Evolutionary conservation across 1,139 yeast species (phyloP), one percentile per base, ranked within the genome.

Genomic region (Hansenula sp.): DNA sequence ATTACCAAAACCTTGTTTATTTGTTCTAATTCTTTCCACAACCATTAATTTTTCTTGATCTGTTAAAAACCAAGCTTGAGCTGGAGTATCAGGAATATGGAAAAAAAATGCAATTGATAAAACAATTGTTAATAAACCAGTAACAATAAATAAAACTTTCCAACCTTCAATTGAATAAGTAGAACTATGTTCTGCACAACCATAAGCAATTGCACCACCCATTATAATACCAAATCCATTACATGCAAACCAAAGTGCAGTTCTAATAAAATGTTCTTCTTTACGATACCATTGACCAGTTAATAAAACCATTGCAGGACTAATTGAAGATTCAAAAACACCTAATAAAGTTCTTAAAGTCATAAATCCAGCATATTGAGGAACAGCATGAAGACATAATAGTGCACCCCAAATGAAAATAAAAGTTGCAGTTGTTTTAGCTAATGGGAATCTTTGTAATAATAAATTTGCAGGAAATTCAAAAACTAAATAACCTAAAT

Each of bases 1-100:
- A 53, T 72, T 74, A 39, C 82, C 83, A 47, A 75, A 74, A 21
- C 84, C 85, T 54, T 67, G 71, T 42, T 68, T 63, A 49, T 69
- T 69, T 9, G 50, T 52, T 40, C 68, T 60, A 62, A 79, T 73
- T 42, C 75, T 65, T 38, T 75, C 72, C 29, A 77, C 67, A 14
- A 71, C 71, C 56, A 73, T 59, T 42, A 69, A 52, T 58, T 71
- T 74, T 47, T 80, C 85, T 33, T 68, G 64, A 12, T 67, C 71
- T 13, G 60, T 61, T 38, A 77, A 62, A 51, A 73, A 71, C 66
- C 73, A 66, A 4, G 78, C 77, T 17, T 59, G 56, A 4, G 68
- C 52, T 19, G 78, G 78, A 34, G 59, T 55, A 49, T 75, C 76
- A 10, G 83, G 82, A 35, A 76, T 55, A 52, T 70, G 71, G 30